phyloP scores from a whole-genome alignment of 352 stramenopile species.

The Phytophthora citricola region DNA sequence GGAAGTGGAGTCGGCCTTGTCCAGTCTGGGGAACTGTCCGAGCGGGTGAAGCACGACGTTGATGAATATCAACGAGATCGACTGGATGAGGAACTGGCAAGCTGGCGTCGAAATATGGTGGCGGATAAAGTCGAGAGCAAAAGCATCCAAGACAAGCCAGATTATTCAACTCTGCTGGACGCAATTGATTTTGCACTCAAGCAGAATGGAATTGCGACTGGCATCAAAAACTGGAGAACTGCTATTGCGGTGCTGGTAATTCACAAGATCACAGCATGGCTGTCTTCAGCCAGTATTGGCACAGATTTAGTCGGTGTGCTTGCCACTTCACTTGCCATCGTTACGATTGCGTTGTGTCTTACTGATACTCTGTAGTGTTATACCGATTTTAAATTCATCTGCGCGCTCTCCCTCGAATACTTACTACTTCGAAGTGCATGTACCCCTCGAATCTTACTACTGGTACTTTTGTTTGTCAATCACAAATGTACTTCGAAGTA shows the following conservation, averaged over 20 bases:
- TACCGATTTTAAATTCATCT: neutral
- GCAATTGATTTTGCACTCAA: conserved; percentile 17
- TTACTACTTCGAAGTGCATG: too few relatives aligned
- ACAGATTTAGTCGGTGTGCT: conserved; percentile 12
- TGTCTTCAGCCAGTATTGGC: conserved; percentile 17
- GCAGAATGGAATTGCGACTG: conserved; percentile 16
- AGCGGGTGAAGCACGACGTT: conserved; percentile 25
- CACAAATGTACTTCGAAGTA: too few relatives aligned
- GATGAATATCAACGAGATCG: conserved; percentile 21
- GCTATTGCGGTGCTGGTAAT: conserved; percentile 16
- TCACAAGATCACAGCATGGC: conserved; percentile 21
- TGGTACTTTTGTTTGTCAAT: too few relatives aligned
- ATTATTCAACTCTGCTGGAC: conserved; percentile 11
- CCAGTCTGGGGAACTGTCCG: conserved; percentile 19
- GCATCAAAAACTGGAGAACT: conserved; percentile 23
- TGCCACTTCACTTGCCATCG: conserved; percentile 9
- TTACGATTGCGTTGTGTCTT: conserved; percentile 14
- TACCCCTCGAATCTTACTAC: too few relatives aligned
- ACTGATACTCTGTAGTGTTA: neutral
- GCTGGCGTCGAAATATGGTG: conserved; percentile 8
- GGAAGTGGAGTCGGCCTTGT: conserved; percentile 16
- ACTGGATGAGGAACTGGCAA: conserved; percentile 19
- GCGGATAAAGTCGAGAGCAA: neutral
- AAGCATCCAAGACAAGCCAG: neutral
- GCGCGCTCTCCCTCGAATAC: too few relatives aligned